Conservation (phyloP, 495 filamentous ascomycete genomes). For the Penicillium crystallinum region DNA sequence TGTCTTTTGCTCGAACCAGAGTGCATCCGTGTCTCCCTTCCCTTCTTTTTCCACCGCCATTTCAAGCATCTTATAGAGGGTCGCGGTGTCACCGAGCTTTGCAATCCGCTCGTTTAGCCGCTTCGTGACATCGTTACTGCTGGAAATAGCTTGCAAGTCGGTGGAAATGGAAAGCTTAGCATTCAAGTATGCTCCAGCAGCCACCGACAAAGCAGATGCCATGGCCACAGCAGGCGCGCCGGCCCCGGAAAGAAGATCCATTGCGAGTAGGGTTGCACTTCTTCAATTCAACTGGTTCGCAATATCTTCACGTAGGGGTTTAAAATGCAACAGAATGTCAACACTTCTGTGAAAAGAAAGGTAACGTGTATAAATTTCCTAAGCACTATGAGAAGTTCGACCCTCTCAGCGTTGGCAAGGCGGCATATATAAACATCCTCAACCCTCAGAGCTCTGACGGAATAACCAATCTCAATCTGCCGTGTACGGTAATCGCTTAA, state of each 20-base stretch:
- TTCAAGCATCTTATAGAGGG: conserved; percentile 42
- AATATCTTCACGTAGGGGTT: no score
- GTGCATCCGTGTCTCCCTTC: conserved; percentile 30
- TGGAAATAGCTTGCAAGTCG: conserved; percentile 31
- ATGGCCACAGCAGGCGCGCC: conserved; percentile 30
- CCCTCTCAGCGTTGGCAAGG: neutral
- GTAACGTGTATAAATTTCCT: neutral
- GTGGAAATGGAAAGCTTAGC: conserved; percentile 42
- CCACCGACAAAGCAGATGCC: conserved; percentile 36
- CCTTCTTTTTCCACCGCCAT: conserved; percentile 37
- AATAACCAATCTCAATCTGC: conserved; percentile 28
- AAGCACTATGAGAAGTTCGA: neutral
- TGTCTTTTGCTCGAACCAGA: conserved; percentile 50
- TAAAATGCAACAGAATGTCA: no score
- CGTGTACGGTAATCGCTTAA: conserved; percentile 9
- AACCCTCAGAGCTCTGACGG: conserved; percentile 18
- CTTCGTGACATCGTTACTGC: conserved; percentile 30
- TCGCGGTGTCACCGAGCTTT: conserved; percentile 38
- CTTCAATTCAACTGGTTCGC: neutral
- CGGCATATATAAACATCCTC: conserved; percentile 7
- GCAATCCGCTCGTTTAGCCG: conserved; percentile 36
- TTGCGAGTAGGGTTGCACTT: conserved; percentile 4
- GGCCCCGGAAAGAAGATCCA: conserved; percentile 37
- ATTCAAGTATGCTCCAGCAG: conserved; percentile 46
- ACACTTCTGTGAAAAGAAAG: no score